Evolutionary conservation across 1,139 yeast species (phyloP).

Genomic region (Blastobotrys petasosporus): DNA sequence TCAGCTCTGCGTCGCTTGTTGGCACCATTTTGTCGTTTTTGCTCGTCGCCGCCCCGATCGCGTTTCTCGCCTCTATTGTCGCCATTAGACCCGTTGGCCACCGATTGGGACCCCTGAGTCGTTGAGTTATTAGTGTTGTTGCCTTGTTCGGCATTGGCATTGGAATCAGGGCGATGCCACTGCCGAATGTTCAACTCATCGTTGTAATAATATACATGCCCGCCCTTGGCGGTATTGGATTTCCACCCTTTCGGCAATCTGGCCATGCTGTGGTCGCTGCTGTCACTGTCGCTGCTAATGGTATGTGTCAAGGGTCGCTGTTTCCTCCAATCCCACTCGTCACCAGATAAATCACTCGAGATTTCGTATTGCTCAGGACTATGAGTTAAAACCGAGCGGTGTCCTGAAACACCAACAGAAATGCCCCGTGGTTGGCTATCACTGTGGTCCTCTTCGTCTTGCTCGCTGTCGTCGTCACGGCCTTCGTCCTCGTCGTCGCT

Average conservation of each 20-base stretch:
- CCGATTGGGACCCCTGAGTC: background rate
- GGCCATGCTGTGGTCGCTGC: background rate
- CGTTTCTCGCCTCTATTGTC: no score
- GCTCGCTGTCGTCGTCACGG: background rate
- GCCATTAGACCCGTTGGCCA: conserved; percentile 3
- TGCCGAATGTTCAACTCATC: conserved; percentile 42
- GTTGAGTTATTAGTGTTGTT: conserved; percentile 1
- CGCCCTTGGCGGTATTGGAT: conserved; percentile 28
- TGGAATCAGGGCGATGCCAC: conserved; percentile 52
- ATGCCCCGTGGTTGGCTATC: conserved; percentile 1
- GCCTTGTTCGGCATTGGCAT: background rate
- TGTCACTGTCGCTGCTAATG: no score
- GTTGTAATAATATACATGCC: conserved; percentile 49
- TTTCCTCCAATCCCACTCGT: no score
- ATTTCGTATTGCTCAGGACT: no score
- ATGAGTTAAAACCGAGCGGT: no score
- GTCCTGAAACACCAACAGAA: no score
- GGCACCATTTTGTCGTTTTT: background rate
- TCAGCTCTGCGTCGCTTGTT: conserved; percentile 3
- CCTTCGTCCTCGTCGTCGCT: background rate
- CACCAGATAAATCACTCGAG: no score
- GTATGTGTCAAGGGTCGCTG: no score
- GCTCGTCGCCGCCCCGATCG: background rate
- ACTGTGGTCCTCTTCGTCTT: conserved; percentile 1
- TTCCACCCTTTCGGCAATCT: conserved; percentile 33